Evolutionary conservation across 352 stramenopile species (phyloP).

Genomic region (Globisporangium abappressorium): DNA sequence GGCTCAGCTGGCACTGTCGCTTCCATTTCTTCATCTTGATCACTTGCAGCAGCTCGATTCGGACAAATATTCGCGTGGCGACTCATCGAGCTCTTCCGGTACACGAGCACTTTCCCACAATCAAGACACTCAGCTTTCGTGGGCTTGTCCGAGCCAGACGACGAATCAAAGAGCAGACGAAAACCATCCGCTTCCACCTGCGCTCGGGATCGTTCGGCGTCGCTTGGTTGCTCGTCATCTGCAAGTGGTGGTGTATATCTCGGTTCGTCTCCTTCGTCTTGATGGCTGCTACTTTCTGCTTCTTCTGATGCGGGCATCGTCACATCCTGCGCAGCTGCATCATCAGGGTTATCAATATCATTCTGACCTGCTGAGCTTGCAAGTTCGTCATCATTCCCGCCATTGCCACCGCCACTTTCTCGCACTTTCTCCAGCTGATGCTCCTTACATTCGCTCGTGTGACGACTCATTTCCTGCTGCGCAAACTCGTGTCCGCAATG

Average conservation of each 20-base stretch:
- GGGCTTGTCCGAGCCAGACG: slow-evolving; percentile 18
- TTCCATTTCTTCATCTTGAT: background rate
- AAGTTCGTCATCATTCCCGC: background rate
- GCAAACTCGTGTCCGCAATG: background rate
- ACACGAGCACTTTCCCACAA: background rate
- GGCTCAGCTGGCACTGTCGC: background rate
- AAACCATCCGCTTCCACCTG: background rate
- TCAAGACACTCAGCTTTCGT: slow-evolving; percentile 7
- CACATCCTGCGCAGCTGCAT: background rate
- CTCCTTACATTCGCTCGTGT: slow-evolving; percentile 3
- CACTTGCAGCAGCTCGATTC: background rate
- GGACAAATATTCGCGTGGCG: background rate
- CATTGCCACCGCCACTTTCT: background rate
- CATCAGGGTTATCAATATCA: background rate
- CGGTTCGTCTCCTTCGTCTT: background rate
- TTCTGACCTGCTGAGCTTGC: background rate
- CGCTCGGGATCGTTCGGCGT: background rate
- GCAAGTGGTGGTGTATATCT: background rate
- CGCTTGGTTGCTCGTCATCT: background rate
- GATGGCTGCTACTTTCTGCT: background rate
- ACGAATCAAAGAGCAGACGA: background rate
- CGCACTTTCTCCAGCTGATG: background rate
- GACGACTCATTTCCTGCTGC: background rate
- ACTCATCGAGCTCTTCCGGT: background rate
- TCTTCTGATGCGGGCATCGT: background rate